Evolutionary conservation across 768 basidiomycete genomes (phyloP), one percentile per base, ranked within the genome.

Genomic region (Boletus rufocinnamomeus): DNA sequence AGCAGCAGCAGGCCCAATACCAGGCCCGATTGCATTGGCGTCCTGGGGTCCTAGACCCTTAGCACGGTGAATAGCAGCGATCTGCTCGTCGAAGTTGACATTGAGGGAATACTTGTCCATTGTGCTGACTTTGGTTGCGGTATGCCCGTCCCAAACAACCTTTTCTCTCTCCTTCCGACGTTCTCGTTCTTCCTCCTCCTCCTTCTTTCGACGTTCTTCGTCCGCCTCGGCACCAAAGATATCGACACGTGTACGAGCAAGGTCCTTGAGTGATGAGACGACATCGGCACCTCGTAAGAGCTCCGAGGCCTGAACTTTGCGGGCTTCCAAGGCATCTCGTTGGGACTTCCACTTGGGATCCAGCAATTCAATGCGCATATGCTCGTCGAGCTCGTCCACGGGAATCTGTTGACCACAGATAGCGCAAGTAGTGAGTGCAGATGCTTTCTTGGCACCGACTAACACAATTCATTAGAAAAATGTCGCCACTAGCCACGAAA

Each of bases 321-420:
- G 90, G 35, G 88, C 84, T 72, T 99, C 97, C 66, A 95, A 76
- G 13, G 77, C 82, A 67, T 94, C 89, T 63, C 96, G 90, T 72
- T 96, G 93, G 62, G 95, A 93, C 74, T 98, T 98, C 95, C 96
- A 99, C 72, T 89, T 87, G 43, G 97, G 97, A 75, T 99, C 97
- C 65, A 99, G 83, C 60, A 98, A 75, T 72, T 99, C 97, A 70
- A 98, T 98, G 66, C 97, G 92, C 86, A 98, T 95, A 73, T 98
- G 97, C 71, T 98, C 95, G 65, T 96, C 86, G 46, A 98, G 78
- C 72, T 98, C 96, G 75, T 97, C 91, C 66, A 95, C 89, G 28
- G 97, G 89, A 38, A 99, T 91, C 74, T 94, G 89, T 72, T 98
- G 95, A n/a, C 91, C 89, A 76, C 95, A 97, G 66, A 98, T 89